Conservation (phyloP, 495 filamentous ascomycete species). For the Trypethelium eluteriae region DNA sequence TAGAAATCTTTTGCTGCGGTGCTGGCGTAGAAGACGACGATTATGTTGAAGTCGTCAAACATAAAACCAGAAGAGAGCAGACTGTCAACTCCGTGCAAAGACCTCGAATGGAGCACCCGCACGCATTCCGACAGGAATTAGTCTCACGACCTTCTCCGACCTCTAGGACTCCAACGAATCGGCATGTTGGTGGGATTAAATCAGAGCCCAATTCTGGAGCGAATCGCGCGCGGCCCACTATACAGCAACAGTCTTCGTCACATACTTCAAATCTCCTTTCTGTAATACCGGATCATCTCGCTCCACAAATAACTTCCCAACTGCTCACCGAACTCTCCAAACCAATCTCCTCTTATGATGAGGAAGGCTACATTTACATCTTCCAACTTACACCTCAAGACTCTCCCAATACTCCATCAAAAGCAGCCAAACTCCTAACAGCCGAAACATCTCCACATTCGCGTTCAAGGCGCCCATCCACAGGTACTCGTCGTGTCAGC, state of each 20-base stretch:
- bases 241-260: conserved; percentile 33
- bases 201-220: background rate
- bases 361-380: conserved; percentile 94
- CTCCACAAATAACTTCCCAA: conserved; percentile 55
- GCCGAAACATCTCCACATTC: conserved; percentile 31
- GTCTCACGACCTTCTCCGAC: background rate
- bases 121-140: background rate
- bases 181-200: background rate
- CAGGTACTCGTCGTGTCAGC: conserved; percentile 51
- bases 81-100: background rate
- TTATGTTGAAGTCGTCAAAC: conserved; percentile 37
- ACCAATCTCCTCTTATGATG: conserved; percentile 67
- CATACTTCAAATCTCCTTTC: conserved; percentile 48
- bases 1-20: conserved; percentile 30
- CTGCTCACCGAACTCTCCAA: conserved; percentile 73
- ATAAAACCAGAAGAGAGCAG: conserved; percentile 26
- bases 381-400: conserved; percentile 66
- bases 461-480: conserved; percentile 26
- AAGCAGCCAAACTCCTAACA: conserved; percentile 44
- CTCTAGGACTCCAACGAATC: background rate
- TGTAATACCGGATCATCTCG: conserved; percentile 56
- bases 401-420: conserved; percentile 17
- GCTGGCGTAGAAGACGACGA: conserved; percentile 28
- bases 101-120: conserved; percentile 11
- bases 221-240: conserved; percentile 9